Evolutionary conservation across 345 rosid species (phyloP).

Genomic region (Isatis tinctoria): DNA sequence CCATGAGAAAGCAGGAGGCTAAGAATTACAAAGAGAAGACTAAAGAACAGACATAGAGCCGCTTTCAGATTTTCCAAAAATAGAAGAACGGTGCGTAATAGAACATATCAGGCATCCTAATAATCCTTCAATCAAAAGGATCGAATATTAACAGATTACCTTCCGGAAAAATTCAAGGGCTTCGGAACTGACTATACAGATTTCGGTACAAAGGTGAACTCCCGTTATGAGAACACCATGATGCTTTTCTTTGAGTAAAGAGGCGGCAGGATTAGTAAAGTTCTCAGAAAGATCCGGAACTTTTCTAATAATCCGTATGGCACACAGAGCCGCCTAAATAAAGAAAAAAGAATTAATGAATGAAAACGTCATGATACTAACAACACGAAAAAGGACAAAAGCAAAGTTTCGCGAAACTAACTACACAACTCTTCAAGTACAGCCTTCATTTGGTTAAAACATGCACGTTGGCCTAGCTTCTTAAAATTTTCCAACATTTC

Average conservation of each 20-base stretch:
- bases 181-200: constrained; percentile 81
- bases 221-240: constrained; percentile 96
- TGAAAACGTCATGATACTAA: background rate
- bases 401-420: background rate
- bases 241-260: constrained; percentile 93
- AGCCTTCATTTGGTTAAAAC: background rate
- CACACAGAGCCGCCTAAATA: constrained; percentile 89
- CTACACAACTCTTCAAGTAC: background rate
- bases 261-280: constrained; percentile 75
- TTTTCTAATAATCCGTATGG: constrained; percentile 86
- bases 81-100: background rate
- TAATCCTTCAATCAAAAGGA: background rate
- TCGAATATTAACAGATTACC: constrained; percentile 44
- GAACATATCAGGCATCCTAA: constrained; percentile 2
- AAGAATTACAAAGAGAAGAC: constrained; percentile 9
- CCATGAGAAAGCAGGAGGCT: constrained; percentile 4
- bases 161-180: constrained; percentile 83
- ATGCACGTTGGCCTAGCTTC: background rate
- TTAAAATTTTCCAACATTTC: background rate
- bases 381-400: background rate
- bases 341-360: constrained; percentile 9
- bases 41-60: constrained; percentile 7
- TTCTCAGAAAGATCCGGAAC: constrained; percentile 97
- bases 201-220: constrained; percentile 86
- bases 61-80: constrained; percentile 3